These are phyloP conservation scores for Chlorella sp. DNA, from an alignment of 139 green algal species.

Conservation along the genomic window DNA sequence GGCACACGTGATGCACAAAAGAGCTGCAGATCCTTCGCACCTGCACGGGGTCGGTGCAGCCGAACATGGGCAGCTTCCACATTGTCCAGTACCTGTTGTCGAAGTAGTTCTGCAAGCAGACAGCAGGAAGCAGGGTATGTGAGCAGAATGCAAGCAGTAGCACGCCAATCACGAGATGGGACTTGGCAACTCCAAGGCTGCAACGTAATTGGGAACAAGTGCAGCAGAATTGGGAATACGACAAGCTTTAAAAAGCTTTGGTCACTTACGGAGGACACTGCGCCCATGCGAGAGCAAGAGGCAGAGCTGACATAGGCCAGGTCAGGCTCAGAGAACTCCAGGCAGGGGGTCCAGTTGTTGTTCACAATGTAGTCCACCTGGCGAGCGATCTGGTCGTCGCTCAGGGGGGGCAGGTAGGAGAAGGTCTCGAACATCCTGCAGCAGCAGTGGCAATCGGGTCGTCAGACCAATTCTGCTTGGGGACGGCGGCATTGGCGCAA, in stretches of 20 bases:
- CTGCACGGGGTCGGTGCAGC: slow-evolving; percentile 87
- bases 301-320: slow-evolving; percentile 60
- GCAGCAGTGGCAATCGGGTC: too few relatives aligned
- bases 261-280: slow-evolving; percentile 44
- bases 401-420: slow-evolving; percentile 95
- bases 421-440: slow-evolving; percentile 96
- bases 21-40: too few relatives aligned
- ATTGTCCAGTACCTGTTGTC: slow-evolving; percentile 99
- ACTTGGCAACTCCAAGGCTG: too few relatives aligned
- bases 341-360: slow-evolving; percentile 86
- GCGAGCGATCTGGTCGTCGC: slow-evolving; percentile 78
- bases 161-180: too few relatives aligned
- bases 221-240: too few relatives aligned
- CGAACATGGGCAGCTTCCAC: slow-evolving; percentile 99
- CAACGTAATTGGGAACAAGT: too few relatives aligned
- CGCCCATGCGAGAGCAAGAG: slow-evolving; percentile 55
- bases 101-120: slow-evolving; percentile 60
- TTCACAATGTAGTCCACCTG: slow-evolving; percentile 94
- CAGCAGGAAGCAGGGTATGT: background rate
- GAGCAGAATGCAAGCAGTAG: too few relatives aligned
- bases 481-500: too few relatives aligned
- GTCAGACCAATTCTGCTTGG: too few relatives aligned
- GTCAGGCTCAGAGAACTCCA: slow-evolving; percentile 87
- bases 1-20: too few relatives aligned
- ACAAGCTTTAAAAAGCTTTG: too few relatives aligned